Conservation (phyloP, 345 rosid genomes). For the Kandelia obovata region DNA sequence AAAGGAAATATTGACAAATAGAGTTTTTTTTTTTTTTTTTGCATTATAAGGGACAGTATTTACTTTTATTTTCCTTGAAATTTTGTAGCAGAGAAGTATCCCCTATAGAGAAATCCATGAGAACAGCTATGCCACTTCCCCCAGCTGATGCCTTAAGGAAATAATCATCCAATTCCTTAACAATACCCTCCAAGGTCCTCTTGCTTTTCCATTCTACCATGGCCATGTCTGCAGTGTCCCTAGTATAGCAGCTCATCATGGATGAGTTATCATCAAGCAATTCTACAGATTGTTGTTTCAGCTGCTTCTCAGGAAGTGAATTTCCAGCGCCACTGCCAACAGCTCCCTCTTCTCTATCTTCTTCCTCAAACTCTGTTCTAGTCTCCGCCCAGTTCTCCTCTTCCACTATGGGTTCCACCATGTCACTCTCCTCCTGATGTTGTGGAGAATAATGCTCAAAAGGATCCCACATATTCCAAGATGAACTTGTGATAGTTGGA, state of each 20-base stretch:
- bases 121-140: constrained; percentile 66
- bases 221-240: constrained; percentile 39
- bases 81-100: constrained; percentile 46
- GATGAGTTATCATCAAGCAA: constrained; percentile 52
- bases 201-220: constrained; percentile 43
- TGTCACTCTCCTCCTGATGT: constrained; percentile 28
- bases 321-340: constrained; percentile 24
- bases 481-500: constrained; percentile 38
- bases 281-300: constrained; percentile 14
- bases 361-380: constrained; percentile 66
- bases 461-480: constrained; percentile 52
- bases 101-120: constrained; percentile 53
- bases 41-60: constrained; percentile 17
- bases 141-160: constrained; percentile 82
- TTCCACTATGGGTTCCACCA: constrained; percentile 33
- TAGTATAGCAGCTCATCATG: constrained; percentile 46
- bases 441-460: constrained; percentile 31
- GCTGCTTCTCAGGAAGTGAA: constrained; percentile 37
- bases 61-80: constrained; percentile 62
- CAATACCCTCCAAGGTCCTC: constrained; percentile 65
- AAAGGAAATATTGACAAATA: background rate
- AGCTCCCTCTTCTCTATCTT: constrained; percentile 37
- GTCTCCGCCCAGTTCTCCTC: constrained; percentile 76
- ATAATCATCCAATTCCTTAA: constrained; percentile 79
- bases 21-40: background rate